Evolutionary conservation across 352 stramenopile species (phyloP).

Genomic region (Plasmopara muralis): DNA sequence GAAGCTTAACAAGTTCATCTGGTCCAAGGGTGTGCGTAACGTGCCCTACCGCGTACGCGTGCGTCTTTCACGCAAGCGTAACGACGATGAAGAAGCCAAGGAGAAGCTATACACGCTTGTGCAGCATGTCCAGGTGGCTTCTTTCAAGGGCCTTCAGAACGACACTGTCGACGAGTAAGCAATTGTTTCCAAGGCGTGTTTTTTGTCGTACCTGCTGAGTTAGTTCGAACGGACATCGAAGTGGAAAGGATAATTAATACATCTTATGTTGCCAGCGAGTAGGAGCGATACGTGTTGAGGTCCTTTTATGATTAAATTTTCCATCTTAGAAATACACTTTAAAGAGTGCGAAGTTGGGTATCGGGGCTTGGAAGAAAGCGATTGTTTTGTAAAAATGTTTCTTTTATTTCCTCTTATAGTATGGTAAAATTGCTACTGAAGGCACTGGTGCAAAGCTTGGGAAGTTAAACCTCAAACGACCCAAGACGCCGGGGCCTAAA

Average conservation of each 20-base stretch:
- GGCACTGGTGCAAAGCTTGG: slow-evolving; percentile 16
- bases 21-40: slow-evolving; percentile 97
- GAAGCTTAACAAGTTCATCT: slow-evolving; percentile 97
- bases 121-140: slow-evolving; percentile 93
- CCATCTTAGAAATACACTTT: neutral
- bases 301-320: neutral
- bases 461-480: neutral
- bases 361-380: no score
- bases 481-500: neutral
- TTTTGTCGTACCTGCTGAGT: slow-evolving; percentile 4
- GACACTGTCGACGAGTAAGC: slow-evolving; percentile 92
- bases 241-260: neutral
- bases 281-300: slow-evolving; percentile 24
- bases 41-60: slow-evolving; percentile 97
- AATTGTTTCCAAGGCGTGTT: slow-evolving; percentile 13
- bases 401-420: slow-evolving; percentile 14
- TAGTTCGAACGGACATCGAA: slow-evolving; percentile 11
- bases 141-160: slow-evolving; percentile 96
- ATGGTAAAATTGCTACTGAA: slow-evolving; percentile 28
- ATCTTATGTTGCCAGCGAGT: slow-evolving; percentile 17
- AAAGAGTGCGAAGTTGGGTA: no score
- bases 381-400: neutral
- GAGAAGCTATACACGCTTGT: slow-evolving; percentile 99
- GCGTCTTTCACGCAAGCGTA: slow-evolving; percentile 96
- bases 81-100: slow-evolving; percentile 98